These are phyloP conservation scores for Botryosphaeria dothidea DNA, from an alignment of 2,329 filamentous ascomycete species.

Conservation along the genomic window DNA sequence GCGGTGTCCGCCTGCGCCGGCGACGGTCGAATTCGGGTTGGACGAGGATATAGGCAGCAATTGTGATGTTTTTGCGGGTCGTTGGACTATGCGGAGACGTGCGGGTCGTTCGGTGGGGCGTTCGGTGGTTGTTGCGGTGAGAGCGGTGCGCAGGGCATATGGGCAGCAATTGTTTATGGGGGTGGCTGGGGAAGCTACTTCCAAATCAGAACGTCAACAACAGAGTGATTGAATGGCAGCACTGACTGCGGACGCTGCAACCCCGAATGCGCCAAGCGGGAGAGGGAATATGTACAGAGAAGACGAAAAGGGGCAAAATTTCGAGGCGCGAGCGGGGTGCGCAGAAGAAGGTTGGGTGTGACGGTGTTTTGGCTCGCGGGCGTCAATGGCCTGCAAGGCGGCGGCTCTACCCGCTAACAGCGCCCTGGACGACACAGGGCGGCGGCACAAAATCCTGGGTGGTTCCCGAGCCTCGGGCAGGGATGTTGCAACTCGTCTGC, in stretches of 20 bases:
- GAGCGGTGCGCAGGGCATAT: background rate
- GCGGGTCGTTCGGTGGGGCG: background rate
- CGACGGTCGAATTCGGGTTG: background rate
- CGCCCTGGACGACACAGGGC: background rate
- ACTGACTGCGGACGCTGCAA: background rate
- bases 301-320: background rate
- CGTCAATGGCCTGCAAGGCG: background rate
- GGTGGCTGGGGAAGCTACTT: conserved; percentile 9
- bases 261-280: background rate
- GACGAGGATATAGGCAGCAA: background rate
- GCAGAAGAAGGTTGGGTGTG: background rate
- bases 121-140: conserved; percentile 14
- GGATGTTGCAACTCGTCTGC: background rate
- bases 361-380: too few relatives aligned
- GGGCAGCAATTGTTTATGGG: conserved; percentile 16
- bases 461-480: background rate
- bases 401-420: conserved; percentile 15
- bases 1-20: conserved; percentile 7
- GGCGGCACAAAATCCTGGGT: conserved; percentile 1
- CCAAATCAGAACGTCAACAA: background rate
- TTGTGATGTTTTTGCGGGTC: background rate
- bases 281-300: background rate
- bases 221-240: too few relatives aligned
- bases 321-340: background rate
- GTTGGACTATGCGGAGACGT: background rate